Base-by-base conservation (phyloP, 805 yeast species). In the Monosporozyma aquatica region DNA sequence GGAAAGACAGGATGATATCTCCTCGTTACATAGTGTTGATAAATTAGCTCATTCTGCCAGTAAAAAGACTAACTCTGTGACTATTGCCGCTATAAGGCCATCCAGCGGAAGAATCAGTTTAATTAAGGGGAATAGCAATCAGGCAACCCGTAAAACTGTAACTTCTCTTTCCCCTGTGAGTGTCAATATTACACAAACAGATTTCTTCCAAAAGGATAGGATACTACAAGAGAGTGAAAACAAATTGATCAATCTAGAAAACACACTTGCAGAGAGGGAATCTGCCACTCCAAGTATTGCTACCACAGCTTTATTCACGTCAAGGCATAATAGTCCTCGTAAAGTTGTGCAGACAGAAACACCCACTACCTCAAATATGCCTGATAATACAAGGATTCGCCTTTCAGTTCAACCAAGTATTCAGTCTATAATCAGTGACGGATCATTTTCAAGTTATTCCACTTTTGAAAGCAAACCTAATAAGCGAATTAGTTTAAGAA, bases 71-170 rank as follows among this genome's bases (percentile, higher is more conserved):
- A 24, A 40, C 47, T 51, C 13, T 46, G 50, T 23, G 37, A 48
- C 44, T 30, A 30, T 41, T 20, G 45, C 49, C 6, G 49, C 44
- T 5, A 44, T 53, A 1, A 52, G 57, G 42, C 58, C 60, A 15
- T 56, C 63, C 8, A 61, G 63, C 38, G 65, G 65, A 10, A 46
- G 65, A 20, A 58, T 61, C 9, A 61, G 64, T 38, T 48, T 60
- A n/a, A 36, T 44, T 20, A 48, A 40, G 24, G 48, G 53, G 30
- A 37, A 43, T 17, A 49, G 50, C 10, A 25, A 29, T 22, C 27
- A 23, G 10, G 28, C 24, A 11, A 32, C 20, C 25, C 27, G 21
- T 20, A 25, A 21, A 21, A 18, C 34, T 3, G 9, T 5, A 6
- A 34, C 26, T 11, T 27, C 37, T 6, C 9, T 35, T n/a, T 28